These are phyloP conservation scores for Flammula alnicola DNA, from an alignment of 1,284 basidiomycete species.

Conservation along the genomic window DNA sequence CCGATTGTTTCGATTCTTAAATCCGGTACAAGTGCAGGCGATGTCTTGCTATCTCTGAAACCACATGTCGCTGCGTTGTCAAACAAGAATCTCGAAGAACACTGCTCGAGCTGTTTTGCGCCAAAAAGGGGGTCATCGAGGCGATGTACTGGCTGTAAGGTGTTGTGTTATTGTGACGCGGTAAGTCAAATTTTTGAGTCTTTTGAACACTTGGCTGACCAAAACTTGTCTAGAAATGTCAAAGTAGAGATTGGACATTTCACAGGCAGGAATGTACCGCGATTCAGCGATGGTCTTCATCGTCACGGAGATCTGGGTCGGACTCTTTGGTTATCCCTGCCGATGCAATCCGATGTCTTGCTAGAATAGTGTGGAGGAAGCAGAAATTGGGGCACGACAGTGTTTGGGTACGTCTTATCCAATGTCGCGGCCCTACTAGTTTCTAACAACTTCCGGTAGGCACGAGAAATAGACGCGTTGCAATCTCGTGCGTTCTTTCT, in stretches of 20 bases:
- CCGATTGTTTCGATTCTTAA: background rate
- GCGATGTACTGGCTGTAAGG: constrained; percentile 74
- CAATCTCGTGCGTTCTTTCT: constrained; percentile 70
- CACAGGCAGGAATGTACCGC: constrained; percentile 83
- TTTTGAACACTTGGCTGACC: background rate
- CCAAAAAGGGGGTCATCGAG: constrained; percentile 46
- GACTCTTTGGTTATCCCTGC: constrained; percentile 53
- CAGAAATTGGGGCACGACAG: constrained; percentile 58
- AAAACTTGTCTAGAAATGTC: constrained; percentile 61
- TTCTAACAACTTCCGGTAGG: constrained; percentile 44
- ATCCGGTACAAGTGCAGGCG: constrained; percentile 49
- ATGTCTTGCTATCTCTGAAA: constrained; percentile 54
- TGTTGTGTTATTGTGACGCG: constrained; percentile 72
- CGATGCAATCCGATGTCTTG: constrained; percentile 79
- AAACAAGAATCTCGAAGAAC: constrained; percentile 56
- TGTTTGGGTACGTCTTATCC: constrained; percentile 58
- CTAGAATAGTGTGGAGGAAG: constrained; percentile 71
- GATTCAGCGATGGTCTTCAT: constrained; percentile 58
- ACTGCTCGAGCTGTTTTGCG: constrained; percentile 74
- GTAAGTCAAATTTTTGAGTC: constrained; percentile 42
- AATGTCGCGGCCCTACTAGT: constrained; percentile 1
- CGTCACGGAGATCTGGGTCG: constrained; percentile 5
- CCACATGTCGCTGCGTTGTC: constrained; percentile 75
- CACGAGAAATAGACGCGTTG: constrained; percentile 67
- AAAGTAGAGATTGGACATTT: constrained; percentile 74